These are phyloP conservation scores for Austroboletus festivus DNA, from an alignment of 768 basidiomycete species.

Conservation along the genomic window DNA sequence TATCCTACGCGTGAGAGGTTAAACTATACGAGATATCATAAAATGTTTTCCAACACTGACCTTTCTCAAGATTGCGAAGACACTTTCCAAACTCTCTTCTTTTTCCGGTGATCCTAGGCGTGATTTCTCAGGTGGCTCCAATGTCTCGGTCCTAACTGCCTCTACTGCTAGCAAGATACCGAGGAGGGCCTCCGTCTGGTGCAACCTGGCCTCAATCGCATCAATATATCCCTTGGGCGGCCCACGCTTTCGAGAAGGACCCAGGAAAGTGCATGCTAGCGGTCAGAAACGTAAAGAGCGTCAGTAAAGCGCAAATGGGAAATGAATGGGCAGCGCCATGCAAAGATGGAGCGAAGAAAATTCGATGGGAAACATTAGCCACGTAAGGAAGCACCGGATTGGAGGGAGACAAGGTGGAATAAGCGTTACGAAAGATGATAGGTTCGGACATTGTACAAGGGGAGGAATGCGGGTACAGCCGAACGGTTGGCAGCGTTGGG, in stretches of 20 bases:
- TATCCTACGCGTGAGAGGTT: constrained; percentile 47
- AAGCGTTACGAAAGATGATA: constrained; percentile 18
- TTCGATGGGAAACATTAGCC: constrained; percentile 11
- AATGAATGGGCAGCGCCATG: neutral
- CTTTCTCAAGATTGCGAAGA: constrained; percentile 51
- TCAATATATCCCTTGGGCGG: constrained; percentile 95
- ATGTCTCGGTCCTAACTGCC: constrained; percentile 20
- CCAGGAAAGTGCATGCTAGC: constrained; percentile 73
- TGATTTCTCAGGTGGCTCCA: constrained; percentile 29
- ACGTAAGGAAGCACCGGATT: neutral
- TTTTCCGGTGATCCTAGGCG: constrained; percentile 5
- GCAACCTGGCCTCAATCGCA: constrained; percentile 86
- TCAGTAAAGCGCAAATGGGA: constrained; percentile 11
- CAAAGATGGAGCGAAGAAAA: neutral
- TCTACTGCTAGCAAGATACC: constrained; percentile 68
- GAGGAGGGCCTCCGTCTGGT: constrained; percentile 86
- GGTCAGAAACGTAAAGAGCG: constrained; percentile 2
- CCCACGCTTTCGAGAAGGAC: constrained; percentile 78
- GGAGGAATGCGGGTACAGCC: constrained; percentile 9
- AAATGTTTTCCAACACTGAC: constrained; percentile 28
- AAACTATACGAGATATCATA: neutral
- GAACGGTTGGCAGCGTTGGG: neutral
- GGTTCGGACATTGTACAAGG: constrained; percentile 4
- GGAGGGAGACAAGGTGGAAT: constrained; percentile 12
- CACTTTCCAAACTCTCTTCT: constrained; percentile 23